Percentiles rank a stretch among this genome's conserved stretches.
phyloP scores from a whole-genome alignment of 2,329 filamentous ascomycete genomes.

The Erysiphe pulchra region DNA sequence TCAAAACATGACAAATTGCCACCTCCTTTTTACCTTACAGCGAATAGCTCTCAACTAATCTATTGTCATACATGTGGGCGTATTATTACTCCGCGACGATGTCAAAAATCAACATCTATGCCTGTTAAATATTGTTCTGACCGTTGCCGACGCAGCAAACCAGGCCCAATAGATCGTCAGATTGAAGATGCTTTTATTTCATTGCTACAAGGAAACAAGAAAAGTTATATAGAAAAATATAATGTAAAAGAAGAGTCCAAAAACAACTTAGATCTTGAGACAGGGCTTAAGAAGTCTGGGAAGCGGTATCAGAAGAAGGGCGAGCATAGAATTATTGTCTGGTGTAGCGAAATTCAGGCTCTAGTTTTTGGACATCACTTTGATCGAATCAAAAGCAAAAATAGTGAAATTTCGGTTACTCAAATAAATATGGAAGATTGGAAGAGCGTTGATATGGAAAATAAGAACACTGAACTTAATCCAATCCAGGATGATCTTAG shows the following conservation, averaged over 20 bases:
- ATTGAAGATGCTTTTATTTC: constrained; percentile 24
- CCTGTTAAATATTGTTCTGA: constrained; percentile 29
- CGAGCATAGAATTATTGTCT: too few relatives aligned
- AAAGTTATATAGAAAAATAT: constrained; percentile 10
- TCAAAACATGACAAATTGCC: too few relatives aligned
- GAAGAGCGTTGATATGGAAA: constrained; percentile 19
- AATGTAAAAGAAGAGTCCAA: constrained; percentile 4
- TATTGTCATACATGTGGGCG: constrained; percentile 32
- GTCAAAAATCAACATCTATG: background rate
- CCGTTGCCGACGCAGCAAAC: constrained; percentile 25
- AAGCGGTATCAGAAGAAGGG: too few relatives aligned
- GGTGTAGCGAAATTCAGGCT: constrained; percentile 11
- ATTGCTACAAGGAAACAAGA: constrained; percentile 12
- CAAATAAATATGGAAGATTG: constrained; percentile 16
- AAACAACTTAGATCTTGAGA: constrained; percentile 3
- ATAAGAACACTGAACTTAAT: constrained; percentile 12
- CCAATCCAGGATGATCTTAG: background rate
- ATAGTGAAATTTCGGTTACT: constrained; percentile 19
- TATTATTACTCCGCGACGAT: background rate
- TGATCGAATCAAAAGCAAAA: constrained; percentile 20
- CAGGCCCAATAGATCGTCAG: constrained; percentile 21
- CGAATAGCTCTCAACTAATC: constrained; percentile 18
- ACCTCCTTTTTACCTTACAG: too few relatives aligned
- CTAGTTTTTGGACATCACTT: constrained; percentile 21
- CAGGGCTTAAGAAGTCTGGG: background rate